These are phyloP conservation scores for Zoysia matrella DNA, from an alignment of 202 grass and related monocot genomes.

Conservation along the genomic window DNA sequence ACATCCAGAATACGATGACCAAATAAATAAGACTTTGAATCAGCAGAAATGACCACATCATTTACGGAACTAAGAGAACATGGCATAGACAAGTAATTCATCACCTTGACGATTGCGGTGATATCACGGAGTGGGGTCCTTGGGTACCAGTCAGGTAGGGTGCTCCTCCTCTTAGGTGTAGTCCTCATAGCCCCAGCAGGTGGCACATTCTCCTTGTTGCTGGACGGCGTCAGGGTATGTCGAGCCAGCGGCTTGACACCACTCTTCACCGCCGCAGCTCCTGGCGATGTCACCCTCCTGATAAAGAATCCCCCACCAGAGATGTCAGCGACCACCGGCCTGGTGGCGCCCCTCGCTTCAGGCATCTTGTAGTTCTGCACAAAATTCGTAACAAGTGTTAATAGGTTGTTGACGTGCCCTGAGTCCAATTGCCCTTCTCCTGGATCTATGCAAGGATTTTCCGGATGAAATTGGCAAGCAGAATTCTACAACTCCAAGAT, in stretches of 20 bases:
- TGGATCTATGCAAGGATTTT: background rate
- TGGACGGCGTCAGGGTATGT: background rate
- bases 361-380: constrained; percentile 40
- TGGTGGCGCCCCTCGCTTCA: constrained; percentile 34
- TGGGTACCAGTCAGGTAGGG: constrained; percentile 69
- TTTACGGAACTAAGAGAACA: background rate
- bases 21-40: background rate
- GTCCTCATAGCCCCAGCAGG: constrained; percentile 33
- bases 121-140: constrained; percentile 76
- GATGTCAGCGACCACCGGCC: constrained; percentile 33
- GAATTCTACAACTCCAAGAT: constrained; percentile 1
- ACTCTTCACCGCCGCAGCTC: constrained; percentile 38
- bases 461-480: background rate
- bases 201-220: constrained; percentile 58
- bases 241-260: constrained; percentile 40
- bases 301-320: constrained; percentile 63
- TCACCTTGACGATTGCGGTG: constrained; percentile 63
- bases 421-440: background rate
- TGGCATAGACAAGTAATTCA: background rate
- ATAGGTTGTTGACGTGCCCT: background rate
- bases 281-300: constrained; percentile 42
- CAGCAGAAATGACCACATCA: background rate
- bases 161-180: constrained; percentile 53
- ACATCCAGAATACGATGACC: background rate
- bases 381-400: constrained; percentile 12